Conservation (phyloP, 331 rosid species). For the Stylosanthes scabra region DNA sequence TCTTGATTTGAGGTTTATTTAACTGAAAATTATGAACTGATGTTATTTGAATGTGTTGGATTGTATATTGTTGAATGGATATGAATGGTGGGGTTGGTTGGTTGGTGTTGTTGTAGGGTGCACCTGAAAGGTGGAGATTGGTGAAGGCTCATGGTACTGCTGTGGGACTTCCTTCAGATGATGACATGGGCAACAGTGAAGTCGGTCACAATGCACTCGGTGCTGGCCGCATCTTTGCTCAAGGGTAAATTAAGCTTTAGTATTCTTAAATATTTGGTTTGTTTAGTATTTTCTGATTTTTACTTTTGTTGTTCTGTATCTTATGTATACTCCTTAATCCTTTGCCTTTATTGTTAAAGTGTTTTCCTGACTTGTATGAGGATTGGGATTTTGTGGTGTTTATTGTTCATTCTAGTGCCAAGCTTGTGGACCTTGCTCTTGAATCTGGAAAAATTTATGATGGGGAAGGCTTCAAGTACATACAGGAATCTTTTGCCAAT, state of each 20-base stretch:
- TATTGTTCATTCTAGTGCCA: constrained; percentile 65
- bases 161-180: constrained; percentile 95
- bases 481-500: constrained; percentile 67
- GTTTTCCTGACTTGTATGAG: constrained; percentile 10
- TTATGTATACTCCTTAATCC: constrained; percentile 4
- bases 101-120: constrained; percentile 55
- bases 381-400: constrained; percentile 32
- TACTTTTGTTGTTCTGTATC: not conserved
- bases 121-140: constrained; percentile 89
- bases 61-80: not conserved
- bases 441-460: constrained; percentile 84
- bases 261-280: too few species aligned
- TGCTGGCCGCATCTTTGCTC: constrained; percentile 96
- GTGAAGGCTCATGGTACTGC: constrained; percentile 94
- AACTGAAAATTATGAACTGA: not conserved
- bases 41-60: not conserved
- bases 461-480: constrained; percentile 87
- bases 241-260: constrained; percentile 65
- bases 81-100: constrained; percentile 3
- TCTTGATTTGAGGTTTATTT: too few species aligned
- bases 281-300: not conserved
- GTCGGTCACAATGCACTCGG: constrained; percentile 99
- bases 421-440: constrained; percentile 95
- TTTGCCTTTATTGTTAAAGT: constrained; percentile 16
- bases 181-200: constrained; percentile 99